phyloP scores from a whole-genome alignment of 2,329 filamentous ascomycete species.

The Epichloe aotearoae region DNA sequence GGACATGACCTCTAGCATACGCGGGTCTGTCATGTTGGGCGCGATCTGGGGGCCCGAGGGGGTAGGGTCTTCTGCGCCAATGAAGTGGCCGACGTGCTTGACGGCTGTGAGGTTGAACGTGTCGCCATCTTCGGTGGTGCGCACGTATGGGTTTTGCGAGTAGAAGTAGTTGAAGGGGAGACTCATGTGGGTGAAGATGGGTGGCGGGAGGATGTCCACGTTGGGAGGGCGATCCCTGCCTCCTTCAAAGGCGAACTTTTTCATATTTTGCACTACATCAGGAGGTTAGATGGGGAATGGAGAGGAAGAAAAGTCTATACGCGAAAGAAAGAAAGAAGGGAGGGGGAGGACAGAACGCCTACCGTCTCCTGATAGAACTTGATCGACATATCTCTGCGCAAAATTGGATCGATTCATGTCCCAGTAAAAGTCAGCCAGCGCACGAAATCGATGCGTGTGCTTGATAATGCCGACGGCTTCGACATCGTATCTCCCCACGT shows the following conservation, averaged over 20 bases:
- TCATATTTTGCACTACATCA: constrained; percentile 33
- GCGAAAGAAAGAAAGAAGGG: background rate
- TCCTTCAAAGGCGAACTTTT: constrained; percentile 53
- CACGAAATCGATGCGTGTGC: constrained; percentile 76
- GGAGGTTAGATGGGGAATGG: background rate
- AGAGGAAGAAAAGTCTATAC: background rate
- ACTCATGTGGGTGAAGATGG: constrained; percentile 60
- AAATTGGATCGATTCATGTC: constrained; percentile 56
- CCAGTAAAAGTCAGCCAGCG: constrained; percentile 80
- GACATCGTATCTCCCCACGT: constrained; percentile 50
- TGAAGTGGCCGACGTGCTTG: constrained; percentile 44
- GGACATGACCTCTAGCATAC: constrained; percentile 50
- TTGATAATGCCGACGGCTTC: constrained; percentile 61
- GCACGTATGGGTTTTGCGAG: constrained; percentile 72
- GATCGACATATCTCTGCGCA: constrained; percentile 55
- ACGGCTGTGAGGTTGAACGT: constrained; percentile 47
- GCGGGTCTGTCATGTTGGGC: constrained; percentile 44
- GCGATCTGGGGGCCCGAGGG: constrained; percentile 47
- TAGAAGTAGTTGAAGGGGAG: constrained; percentile 71
- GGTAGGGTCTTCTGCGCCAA: constrained; percentile 48
- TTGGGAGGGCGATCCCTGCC: constrained; percentile 44
- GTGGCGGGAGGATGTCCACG: constrained; percentile 65
- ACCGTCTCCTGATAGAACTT: constrained; percentile 61
- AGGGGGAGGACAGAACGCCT: constrained; percentile 9
- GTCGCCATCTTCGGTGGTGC: constrained; percentile 41